Evolutionary conservation across 768 basidiomycete genomes (phyloP), one percentile per base, ranked within the genome.

Genomic region (Lactarius tabidus): DNA sequence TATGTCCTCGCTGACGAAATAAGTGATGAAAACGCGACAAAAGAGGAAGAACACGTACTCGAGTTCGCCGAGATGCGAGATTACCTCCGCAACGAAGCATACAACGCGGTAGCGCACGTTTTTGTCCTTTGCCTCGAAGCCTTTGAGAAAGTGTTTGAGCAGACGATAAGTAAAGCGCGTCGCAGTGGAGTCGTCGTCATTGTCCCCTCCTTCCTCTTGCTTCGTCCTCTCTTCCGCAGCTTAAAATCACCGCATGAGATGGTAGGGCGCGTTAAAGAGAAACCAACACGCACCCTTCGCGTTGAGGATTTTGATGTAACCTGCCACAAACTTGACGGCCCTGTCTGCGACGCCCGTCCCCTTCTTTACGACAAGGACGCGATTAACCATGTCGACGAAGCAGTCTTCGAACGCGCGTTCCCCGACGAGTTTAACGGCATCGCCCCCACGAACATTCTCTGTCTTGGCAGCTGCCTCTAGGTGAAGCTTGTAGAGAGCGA

Each of bases 51-150:
- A 12, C 41, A 80, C 89, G 60, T 72, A 97, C 95, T 95, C 93
- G 63, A 98, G 82, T 76, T 89, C 89, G 8, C 92, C 92, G 0
- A 97, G 78, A 62, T 87, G 84, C 0, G 85, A 82, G 15, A 96
- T 84, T 82, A 94, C 88, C 70, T 90, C 87, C 0, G 89, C 85
- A 17, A 92, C 81, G n/a, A 86, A 77, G 60, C 90, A 88, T 2
- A 91, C 79, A 36, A 86, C 87, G 23, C 95, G 86, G 72, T 87
- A 96, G 6, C 95, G 84, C 43, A 92, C 87, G 51, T 80, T 81
- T 77, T 95, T 98, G 77, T 96, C 93, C 74, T 94, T 96, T 4
- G 93, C 88, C 20, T 79, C 70, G 74, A 93, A 93, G 3, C 93
- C 95, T 64, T 82, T 81, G 65, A 94, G 77, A 33, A 96, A 80